Percentiles rank a stretch among this genome's conserved stretches.
phyloP scores from a whole-genome alignment of 345 rosid genomes.

The Camelina neglecta region DNA sequence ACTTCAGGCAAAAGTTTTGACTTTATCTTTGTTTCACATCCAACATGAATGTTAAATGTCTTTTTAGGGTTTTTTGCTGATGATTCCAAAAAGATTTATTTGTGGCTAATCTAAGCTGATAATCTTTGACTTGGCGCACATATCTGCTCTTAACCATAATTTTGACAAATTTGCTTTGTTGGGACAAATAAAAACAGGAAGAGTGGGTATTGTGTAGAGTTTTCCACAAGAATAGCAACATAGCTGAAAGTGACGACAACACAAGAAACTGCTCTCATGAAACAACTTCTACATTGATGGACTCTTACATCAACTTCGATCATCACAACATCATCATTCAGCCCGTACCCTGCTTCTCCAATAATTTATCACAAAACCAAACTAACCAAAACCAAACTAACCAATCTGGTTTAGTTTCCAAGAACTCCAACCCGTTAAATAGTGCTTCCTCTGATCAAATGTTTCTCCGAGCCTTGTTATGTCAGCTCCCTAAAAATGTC shows the following conservation, averaged over 20 bases:
- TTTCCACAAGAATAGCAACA: conserved; percentile 62
- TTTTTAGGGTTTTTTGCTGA: conserved; percentile 29
- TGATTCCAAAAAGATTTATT: background rate
- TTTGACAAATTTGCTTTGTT: background rate
- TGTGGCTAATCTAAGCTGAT: conserved; percentile 30
- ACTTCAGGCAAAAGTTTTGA: conserved; percentile 30
- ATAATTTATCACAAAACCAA: conserved; percentile 54
- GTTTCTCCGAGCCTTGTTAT: conserved; percentile 35
- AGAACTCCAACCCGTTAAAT: background rate
- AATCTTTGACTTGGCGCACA: conserved; percentile 35
- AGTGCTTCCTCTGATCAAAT: conserved; percentile 37
- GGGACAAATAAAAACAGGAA: conserved; percentile 50
- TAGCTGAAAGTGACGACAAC: conserved; percentile 41
- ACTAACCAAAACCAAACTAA: conserved; percentile 43
- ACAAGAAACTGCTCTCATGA: conserved; percentile 53
- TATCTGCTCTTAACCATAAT: conserved; percentile 14
- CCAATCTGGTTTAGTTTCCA: conserved; percentile 31
- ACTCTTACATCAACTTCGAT: conserved; percentile 66
- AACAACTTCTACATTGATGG: conserved; percentile 53
- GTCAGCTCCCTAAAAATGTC: conserved; percentile 28
- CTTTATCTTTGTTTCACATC: conserved; percentile 35
- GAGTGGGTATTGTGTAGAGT: conserved; percentile 88
- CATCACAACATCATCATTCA: conserved; percentile 36
- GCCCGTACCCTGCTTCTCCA: conserved; percentile 96
- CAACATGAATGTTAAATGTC: background rate